phyloP scores from a whole-genome alignment of 148 eudicot species.

The Simmondsia chinensis region DNA sequence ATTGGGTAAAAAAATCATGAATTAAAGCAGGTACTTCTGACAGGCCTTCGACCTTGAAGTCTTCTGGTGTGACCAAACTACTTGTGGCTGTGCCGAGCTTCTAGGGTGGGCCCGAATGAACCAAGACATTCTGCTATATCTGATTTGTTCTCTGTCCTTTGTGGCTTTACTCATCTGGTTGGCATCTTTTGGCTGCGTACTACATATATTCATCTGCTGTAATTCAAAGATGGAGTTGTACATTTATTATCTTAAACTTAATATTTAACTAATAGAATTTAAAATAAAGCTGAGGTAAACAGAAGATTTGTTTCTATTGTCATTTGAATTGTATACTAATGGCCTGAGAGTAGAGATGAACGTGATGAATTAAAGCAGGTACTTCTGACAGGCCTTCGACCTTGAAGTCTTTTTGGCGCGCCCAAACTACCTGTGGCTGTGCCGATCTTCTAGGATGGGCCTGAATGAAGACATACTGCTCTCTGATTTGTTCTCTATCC shows the following conservation, averaged over 20 bases:
- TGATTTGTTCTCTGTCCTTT: no score
- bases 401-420: constrained; percentile 26
- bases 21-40: constrained; percentile 31
- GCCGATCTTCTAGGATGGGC: constrained; percentile 26
- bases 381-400: constrained; percentile 26
- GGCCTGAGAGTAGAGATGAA: constrained; percentile 14
- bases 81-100: constrained; percentile 31
- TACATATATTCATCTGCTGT: no score
- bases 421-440: constrained; percentile 22
- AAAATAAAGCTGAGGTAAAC: background rate
- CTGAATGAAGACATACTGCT: constrained; percentile 22
- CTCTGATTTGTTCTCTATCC: constrained; percentile 24
- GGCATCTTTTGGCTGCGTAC: no score
- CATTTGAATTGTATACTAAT: no score
- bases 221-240: no score
- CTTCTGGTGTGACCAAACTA: constrained; percentile 23
- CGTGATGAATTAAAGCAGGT: constrained; percentile 28
- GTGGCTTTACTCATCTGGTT: no score
- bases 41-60: constrained; percentile 17
- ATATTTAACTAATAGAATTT: background rate
- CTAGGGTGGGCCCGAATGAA: constrained; percentile 26
- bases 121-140: constrained; percentile 15
- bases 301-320: background rate
- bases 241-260: no score
- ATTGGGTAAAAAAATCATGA: no score